Conservation (phyloP, 805 yeast species). For the Candida maesae region DNA sequence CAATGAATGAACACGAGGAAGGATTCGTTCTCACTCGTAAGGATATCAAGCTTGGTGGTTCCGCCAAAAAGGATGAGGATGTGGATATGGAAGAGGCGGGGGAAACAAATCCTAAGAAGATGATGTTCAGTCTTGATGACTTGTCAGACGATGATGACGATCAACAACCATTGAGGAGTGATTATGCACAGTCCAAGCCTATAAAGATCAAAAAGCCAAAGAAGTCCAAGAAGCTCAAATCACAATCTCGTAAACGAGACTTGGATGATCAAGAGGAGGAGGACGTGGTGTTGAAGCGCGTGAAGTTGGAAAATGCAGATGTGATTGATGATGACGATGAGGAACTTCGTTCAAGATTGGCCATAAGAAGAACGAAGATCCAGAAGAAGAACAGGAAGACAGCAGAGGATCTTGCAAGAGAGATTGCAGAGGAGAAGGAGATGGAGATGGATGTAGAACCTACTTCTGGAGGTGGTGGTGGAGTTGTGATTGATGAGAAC, state of each 20-base stretch:
- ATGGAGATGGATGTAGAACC: conserved; percentile 17
- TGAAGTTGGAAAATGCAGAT: conserved; percentile 28
- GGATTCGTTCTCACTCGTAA: conserved; percentile 17
- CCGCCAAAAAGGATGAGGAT: background rate
- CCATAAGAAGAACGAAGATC: conserved; percentile 18
- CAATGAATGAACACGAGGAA: conserved; percentile 9
- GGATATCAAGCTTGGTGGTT: background rate
- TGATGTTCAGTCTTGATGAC: conserved; percentile 14
- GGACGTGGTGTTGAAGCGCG: conserved; percentile 24
- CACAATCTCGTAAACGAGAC: conserved; percentile 8
- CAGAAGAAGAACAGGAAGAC: conserved; percentile 18
- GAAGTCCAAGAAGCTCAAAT: conserved; percentile 21
- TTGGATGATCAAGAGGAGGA: conserved; percentile 19
- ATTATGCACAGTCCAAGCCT: conserved; percentile 27
- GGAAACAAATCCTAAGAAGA: conserved; percentile 1
- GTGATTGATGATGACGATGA: conserved; percentile 18
- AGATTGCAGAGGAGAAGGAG: conserved; percentile 19
- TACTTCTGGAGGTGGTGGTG: conserved; percentile 17
- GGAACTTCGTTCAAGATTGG: conserved; percentile 26
- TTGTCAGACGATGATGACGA: conserved; percentile 15
- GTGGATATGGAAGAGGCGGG: background rate
- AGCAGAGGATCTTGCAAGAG: conserved; percentile 22
- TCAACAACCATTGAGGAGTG: conserved; percentile 10
- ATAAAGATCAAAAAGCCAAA: conserved; percentile 28
- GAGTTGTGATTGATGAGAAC: conserved; percentile 32